Evolutionary conservation across 2,329 filamentous ascomycete species (phyloP).

Genomic region (Pseudogymnoascus sp.): DNA sequence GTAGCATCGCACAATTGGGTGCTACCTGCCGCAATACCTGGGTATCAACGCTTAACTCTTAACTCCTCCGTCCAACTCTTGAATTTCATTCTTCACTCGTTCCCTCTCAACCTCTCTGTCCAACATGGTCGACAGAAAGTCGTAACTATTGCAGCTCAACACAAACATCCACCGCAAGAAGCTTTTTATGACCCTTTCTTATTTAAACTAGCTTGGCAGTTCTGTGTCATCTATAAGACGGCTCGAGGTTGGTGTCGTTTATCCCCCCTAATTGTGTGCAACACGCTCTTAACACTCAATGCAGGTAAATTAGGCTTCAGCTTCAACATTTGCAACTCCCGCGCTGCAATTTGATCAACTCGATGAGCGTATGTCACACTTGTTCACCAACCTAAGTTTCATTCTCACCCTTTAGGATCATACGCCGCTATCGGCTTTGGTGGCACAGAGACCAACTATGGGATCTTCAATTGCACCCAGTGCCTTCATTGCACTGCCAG

Average conservation of each 20-base stretch:
- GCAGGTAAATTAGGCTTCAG: neutral
- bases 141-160: neutral
- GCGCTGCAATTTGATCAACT: neutral
- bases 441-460: neutral
- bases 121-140: neutral
- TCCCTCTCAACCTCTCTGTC: neutral
- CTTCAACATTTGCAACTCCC: neutral
- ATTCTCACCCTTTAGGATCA: neutral
- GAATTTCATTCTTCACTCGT: neutral
- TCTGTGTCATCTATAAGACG: constrained; percentile 2
- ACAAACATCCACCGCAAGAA: neutral
- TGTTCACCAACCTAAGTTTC: neutral
- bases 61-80: neutral
- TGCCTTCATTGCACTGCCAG: neutral
- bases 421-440: neutral
- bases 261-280: neutral
- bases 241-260: neutral
- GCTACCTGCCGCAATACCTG: neutral
- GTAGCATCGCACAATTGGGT: neutral
- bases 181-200: neutral
- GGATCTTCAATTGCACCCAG: neutral
- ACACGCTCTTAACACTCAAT: neutral
- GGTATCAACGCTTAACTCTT: neutral
- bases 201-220: neutral
- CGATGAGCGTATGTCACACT: neutral